Percentiles rank a stretch among this genome's conserved stretches.
Conservation (phyloP, 2,329 filamentous ascomycete genomes). For the Colletotrichum coccodes region DNA sequence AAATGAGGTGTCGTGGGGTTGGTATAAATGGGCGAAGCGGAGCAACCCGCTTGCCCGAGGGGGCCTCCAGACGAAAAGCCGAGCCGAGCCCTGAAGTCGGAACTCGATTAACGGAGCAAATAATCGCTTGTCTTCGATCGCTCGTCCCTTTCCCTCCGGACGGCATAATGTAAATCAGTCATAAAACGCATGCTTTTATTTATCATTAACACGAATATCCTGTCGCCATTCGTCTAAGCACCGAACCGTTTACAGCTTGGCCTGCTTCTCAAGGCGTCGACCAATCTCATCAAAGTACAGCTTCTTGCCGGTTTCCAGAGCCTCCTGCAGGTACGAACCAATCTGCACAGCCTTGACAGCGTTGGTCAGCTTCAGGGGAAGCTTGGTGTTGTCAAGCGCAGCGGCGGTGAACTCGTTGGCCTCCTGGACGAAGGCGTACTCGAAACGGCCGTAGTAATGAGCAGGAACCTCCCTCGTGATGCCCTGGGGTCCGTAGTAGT, state of each 20-base stretch:
- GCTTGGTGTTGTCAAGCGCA: constrained; percentile 63
- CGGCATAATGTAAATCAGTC: too few relatives aligned
- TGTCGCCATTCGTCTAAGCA: not conserved
- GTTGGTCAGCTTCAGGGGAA: constrained; percentile 66
- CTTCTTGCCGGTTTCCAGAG: constrained; percentile 63
- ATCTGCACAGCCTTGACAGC: constrained; percentile 71
- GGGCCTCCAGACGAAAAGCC: too few relatives aligned
- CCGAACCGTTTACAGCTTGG: constrained; percentile 42
- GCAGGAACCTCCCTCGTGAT: constrained; percentile 68
- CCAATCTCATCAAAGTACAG: constrained; percentile 68
- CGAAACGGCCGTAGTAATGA: constrained; percentile 72
- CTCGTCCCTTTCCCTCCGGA: too few relatives aligned
- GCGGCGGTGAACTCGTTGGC: constrained; percentile 70
- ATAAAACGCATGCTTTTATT: not conserved
- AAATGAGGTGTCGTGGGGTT: too few relatives aligned
- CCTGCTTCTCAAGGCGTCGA: constrained; percentile 48
- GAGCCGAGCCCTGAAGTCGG: too few relatives aligned
- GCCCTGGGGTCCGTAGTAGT: constrained; percentile 62
- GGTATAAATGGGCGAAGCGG: too few relatives aligned
- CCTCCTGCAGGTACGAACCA: constrained; percentile 68
- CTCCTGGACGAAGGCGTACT: constrained; percentile 70
- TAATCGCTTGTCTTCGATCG: too few relatives aligned
- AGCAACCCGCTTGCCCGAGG: too few relatives aligned
- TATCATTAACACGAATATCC: too few relatives aligned
- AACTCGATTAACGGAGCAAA: too few relatives aligned